These are phyloP conservation scores for Dothiorella sarmentorum DNA, from an alignment of 2,329 filamentous ascomycete genomes.

Conservation along the genomic window DNA sequence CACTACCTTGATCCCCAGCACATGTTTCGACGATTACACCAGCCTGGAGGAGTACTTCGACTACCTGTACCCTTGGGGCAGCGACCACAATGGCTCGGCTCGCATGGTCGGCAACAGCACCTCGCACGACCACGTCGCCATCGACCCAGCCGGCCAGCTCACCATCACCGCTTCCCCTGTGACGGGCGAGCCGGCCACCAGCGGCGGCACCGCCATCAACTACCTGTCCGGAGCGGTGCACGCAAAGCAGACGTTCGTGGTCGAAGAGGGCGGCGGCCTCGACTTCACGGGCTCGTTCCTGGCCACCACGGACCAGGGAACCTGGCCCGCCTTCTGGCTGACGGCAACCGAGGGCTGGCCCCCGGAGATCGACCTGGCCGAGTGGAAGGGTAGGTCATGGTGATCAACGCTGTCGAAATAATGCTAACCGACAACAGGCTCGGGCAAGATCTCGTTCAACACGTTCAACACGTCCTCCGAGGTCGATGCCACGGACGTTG, in stretches of 20 bases:
- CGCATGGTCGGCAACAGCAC: constrained; percentile 43
- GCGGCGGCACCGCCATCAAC: constrained; percentile 42
- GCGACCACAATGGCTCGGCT: constrained; percentile 56
- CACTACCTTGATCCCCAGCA: constrained; percentile 27
- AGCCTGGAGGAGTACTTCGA: constrained; percentile 43
- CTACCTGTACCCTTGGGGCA: constrained; percentile 58
- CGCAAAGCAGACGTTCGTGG: constrained; percentile 42
- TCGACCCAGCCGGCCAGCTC: constrained; percentile 39
- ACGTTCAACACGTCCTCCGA: constrained; percentile 51
- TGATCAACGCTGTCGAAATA: background rate
- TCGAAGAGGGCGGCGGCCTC: constrained; percentile 37
- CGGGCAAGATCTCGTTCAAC: constrained; percentile 55
- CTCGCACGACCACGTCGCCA: constrained; percentile 42
- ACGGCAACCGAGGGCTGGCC: constrained; percentile 55
- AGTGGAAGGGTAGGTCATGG: constrained; percentile 53
- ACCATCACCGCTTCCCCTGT: constrained; percentile 49
- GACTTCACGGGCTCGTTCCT: constrained; percentile 41
- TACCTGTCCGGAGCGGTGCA: constrained; percentile 51
- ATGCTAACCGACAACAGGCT: constrained; percentile 14
- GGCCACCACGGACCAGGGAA: constrained; percentile 41
- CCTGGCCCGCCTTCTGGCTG: constrained; percentile 60
- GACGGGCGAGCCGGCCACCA: constrained; percentile 37
- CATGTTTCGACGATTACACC: constrained; percentile 31
- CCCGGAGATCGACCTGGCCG: constrained; percentile 58
- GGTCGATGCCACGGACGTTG: constrained; percentile 47